Percentiles rank a stretch among this genome's conserved stretches.
Evolutionary conservation across 2,329 filamentous ascomycete species (phyloP).

Genomic region (Ascocoryne sarcoides): DNA sequence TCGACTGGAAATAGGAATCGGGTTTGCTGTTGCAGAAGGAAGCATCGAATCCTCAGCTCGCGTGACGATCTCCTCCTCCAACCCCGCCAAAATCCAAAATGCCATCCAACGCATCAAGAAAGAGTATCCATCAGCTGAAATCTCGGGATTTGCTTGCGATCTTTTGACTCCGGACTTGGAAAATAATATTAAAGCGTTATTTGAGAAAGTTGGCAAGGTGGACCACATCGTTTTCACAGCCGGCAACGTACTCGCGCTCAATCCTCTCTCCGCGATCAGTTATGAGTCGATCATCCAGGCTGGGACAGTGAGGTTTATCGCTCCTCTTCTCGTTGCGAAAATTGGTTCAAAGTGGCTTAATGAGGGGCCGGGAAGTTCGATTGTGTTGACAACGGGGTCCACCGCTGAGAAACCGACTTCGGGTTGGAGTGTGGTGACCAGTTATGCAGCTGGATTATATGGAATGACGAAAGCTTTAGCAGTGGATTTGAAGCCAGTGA

Average conservation of each 20-base stretch:
- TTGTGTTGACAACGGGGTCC: slow-evolving; percentile 16
- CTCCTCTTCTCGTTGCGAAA: slow-evolving; percentile 21
- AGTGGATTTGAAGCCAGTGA: slow-evolving; percentile 51
- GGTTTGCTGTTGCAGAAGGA: slow-evolving; percentile 23
- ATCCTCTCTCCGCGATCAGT: slow-evolving; percentile 5
- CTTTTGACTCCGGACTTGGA: slow-evolving; percentile 14
- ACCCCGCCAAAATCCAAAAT: slow-evolving; percentile 4
- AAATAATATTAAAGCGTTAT: slow-evolving; percentile 34
- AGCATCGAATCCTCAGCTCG: slow-evolving; percentile 16
- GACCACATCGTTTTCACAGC: slow-evolving; percentile 16
- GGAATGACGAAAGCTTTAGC: slow-evolving; percentile 48
- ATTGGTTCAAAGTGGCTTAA: slow-evolving; percentile 14
- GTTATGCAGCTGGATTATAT: slow-evolving; percentile 41
- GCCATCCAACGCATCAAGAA: slow-evolving; percentile 8
- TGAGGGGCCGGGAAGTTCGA: slow-evolving; percentile 11
- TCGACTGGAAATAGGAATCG: slow-evolving; percentile 12
- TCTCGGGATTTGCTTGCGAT: slow-evolving; percentile 18
- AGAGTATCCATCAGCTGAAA: slow-evolving; percentile 6
- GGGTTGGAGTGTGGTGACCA: slow-evolving; percentile 39
- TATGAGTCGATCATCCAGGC: slow-evolving; percentile 13
- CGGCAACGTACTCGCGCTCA: slow-evolving; percentile 4
- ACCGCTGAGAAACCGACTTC: slow-evolving; percentile 11
- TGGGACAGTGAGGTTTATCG: slow-evolving; percentile 20
- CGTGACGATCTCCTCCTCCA: slow-evolving; percentile 21
- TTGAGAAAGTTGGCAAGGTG: slow-evolving; percentile 23